A percentile compares a stretch with the other conserved stretches of the same genome.
These are phyloP conservation scores for Erythrobasidium hasegawianum DNA, from an alignment of 1,284 basidiomycete species.

Conservation along the genomic window DNA sequence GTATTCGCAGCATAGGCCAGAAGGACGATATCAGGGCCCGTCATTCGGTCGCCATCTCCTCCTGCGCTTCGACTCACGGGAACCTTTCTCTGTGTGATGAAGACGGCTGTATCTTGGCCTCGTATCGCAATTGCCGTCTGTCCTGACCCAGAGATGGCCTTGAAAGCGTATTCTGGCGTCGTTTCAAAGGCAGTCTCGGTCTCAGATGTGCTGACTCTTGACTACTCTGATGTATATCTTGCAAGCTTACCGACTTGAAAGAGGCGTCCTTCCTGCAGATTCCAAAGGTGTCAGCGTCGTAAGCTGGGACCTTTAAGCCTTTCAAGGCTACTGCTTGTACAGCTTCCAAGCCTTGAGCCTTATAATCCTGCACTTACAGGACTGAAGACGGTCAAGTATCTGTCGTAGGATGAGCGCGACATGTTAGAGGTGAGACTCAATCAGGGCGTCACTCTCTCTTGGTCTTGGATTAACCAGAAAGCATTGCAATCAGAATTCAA, in stretches of 20 bases:
- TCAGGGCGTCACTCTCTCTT: too few relatives aligned
- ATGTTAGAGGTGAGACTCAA: neutral
- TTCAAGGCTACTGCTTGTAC: neutral
- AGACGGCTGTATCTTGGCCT: conserved; percentile 89
- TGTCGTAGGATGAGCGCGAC: conserved; percentile 42
- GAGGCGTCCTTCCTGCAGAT: conserved; percentile 44
- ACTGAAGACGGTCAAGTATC: conserved; percentile 54
- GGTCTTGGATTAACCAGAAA: too few relatives aligned
- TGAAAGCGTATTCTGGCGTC: conserved; percentile 91
- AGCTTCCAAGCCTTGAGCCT: conserved; percentile 39
- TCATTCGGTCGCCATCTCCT: neutral
- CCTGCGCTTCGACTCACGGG: conserved; percentile 51
- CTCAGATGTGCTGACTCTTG: neutral
- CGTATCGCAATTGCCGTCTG: conserved; percentile 90
- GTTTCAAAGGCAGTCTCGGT: neutral
- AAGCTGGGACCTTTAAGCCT: neutral
- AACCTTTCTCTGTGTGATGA: conserved; percentile 97
- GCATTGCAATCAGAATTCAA: too few relatives aligned
- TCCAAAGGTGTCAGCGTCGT: conserved; percentile 37
- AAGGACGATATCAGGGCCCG: neutral
- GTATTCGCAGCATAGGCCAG: conserved; percentile 38
- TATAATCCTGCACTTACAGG: conserved; percentile 47
- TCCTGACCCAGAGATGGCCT: conserved; percentile 93
- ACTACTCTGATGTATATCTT: neutral
- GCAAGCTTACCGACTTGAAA: conserved; percentile 87